Conservation (phyloP, 257 asterid species). For the Ligustrum vulgare region DNA sequence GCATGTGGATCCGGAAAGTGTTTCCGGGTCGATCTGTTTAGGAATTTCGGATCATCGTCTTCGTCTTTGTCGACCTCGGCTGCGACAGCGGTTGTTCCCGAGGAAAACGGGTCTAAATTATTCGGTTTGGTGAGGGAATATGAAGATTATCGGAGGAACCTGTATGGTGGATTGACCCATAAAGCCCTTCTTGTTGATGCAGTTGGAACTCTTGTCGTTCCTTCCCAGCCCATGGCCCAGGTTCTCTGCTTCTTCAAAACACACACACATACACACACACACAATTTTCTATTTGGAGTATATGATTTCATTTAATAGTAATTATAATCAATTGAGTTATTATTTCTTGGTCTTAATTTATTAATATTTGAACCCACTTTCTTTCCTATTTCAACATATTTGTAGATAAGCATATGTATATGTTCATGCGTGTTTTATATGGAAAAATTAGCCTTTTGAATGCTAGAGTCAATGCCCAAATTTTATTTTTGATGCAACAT, state of each 20-base stretch:
- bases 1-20: slow-evolving; percentile 9
- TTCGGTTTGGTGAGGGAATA: slow-evolving; percentile 70
- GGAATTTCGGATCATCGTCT: slow-evolving; percentile 28
- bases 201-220: slow-evolving; percentile 90
- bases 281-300: background rate
- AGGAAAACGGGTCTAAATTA: slow-evolving; percentile 38
- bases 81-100: slow-evolving; percentile 25
- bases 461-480: background rate
- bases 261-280: background rate
- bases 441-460: background rate
- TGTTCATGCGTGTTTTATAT: background rate
- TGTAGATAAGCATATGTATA: background rate
- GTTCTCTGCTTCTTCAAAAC: background rate
- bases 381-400: background rate
- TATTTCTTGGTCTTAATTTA: background rate
- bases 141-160: slow-evolving; percentile 82
- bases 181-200: slow-evolving; percentile 96
- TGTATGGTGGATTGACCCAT: slow-evolving; percentile 90
- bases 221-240: slow-evolving; percentile 74
- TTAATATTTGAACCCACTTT: background rate
- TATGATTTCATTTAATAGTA: background rate
- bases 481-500: background rate
- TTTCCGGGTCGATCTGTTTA: background rate
- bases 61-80: slow-evolving; percentile 30
- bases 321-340: background rate